phyloP scores from a whole-genome alignment of 2,329 filamentous ascomycete species.

The Colletotrichum truncatum region DNA sequence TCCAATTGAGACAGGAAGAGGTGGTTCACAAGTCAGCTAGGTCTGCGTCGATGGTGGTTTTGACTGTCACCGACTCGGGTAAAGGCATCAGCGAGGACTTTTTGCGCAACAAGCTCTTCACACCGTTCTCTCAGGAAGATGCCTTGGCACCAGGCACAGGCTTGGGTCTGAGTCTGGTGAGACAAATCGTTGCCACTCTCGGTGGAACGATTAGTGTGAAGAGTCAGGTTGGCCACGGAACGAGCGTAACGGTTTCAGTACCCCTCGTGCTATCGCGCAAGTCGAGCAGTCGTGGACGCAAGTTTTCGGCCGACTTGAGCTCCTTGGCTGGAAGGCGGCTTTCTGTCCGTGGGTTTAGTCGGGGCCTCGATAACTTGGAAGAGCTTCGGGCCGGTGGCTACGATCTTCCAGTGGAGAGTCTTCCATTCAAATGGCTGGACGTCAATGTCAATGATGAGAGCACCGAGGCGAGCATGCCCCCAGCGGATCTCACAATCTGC shows the following conservation, averaged over 20 bases:
- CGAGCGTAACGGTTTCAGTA: slow-evolving; percentile 58
- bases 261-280: slow-evolving; percentile 41
- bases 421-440: slow-evolving; percentile 42
- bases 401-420: slow-evolving; percentile 32
- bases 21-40: slow-evolving; percentile 30
- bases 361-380: slow-evolving; percentile 33
- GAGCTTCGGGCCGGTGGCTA: slow-evolving; percentile 34
- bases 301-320: slow-evolving; percentile 24
- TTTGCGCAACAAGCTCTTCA: slow-evolving; percentile 65
- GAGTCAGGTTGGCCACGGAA: slow-evolving; percentile 60
- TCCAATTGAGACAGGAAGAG: slow-evolving; percentile 40
- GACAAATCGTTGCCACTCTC: slow-evolving; percentile 63
- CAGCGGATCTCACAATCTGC: slow-evolving; percentile 38
- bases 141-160: slow-evolving; percentile 65
- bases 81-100: slow-evolving; percentile 70
- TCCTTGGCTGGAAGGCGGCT: not conserved
- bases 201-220: slow-evolving; percentile 65
- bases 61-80: slow-evolving; percentile 68
- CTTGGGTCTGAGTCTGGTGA: slow-evolving; percentile 69
- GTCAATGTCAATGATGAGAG: slow-evolving; percentile 36
- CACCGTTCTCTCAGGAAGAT: slow-evolving; percentile 70
- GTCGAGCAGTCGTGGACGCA: not conserved
- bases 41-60: slow-evolving; percentile 34
- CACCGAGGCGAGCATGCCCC: not conserved
- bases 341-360: slow-evolving; percentile 24